Base-by-base conservation (phyloP, 2,329 filamentous ascomycete genomes). In the Aspergillus ochraceus region DNA sequence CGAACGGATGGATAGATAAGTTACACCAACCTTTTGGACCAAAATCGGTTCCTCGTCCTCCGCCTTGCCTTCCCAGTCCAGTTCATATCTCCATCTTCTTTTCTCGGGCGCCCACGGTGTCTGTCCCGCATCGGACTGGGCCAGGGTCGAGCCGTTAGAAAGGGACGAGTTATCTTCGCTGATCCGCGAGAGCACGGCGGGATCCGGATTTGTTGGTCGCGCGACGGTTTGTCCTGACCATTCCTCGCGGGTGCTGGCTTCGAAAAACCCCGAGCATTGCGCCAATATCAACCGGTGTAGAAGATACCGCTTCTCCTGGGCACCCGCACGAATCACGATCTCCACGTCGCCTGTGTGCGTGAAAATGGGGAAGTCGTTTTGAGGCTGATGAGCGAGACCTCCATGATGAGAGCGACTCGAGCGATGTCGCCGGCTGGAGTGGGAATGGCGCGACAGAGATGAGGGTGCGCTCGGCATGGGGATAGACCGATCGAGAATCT, bases 331-430 rank as follows among this genome's bases (percentile, higher is more conserved):
- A 69, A 97, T 85, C 57, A 94, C 72, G 63, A 98, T 92, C 77
- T 98, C 94, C 70, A 97, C 92, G 76, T 98, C 93, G 71, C 94
- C 94, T 42, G 90, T 94, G 69, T 93, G 89, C 53, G 88, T 88
- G 77, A 97, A 98, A 71, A 96, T 80, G 22, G 94, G 94, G 68
- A 97, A 98, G 74, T 97, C 93, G 74, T 97, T 97, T 72, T 90
- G 90, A 47, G 90, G 85, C 24, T 86, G 79, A 70, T 89, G 88
- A 19, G 86, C 84, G 36, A 83, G 80, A 62, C 88, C 88, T 59
- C 91, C 91, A 69, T 89, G 86, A 72, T 95, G 90, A 52, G 91
- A 95, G 63, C 91, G 89, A 73, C 90, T 89, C 70, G 92, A 90
- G 67, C 91, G 88, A 75, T 90, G 90, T 69, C 82, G 82, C 63